Percentiles rank a stretch among this genome's conserved stretches.
Evolutionary conservation across 257 asterid genomes (phyloP).

Genomic region (Ilex aquifolium): DNA sequence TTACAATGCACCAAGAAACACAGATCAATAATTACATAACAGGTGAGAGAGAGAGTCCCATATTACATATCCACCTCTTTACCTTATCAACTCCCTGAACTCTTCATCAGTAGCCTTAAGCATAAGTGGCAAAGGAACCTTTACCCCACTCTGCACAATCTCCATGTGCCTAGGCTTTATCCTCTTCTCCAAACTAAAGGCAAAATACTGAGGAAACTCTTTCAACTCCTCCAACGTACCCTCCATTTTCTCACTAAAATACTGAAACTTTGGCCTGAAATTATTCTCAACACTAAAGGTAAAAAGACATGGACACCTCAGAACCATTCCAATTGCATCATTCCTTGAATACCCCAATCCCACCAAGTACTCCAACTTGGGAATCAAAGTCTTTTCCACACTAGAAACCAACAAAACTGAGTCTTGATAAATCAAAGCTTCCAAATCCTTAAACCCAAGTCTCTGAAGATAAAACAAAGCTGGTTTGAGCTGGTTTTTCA

Average conservation of each 20-base stretch:
- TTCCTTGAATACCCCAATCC: conserved; percentile 48
- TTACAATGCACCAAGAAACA: too few relatives aligned
- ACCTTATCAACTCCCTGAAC: conserved; percentile 43
- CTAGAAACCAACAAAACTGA: conserved; percentile 70
- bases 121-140: conserved; percentile 60
- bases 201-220: conserved; percentile 78
- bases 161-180: conserved; percentile 61
- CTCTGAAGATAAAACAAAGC: conserved; percentile 71
- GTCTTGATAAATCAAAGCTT: conserved; percentile 60
- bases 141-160: conserved; percentile 37
- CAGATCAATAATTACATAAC: too few relatives aligned
- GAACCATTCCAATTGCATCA: conserved; percentile 63
- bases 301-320: conserved; percentile 75
- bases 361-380: conserved; percentile 52
- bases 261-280: conserved; percentile 76
- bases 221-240: conserved; percentile 56
- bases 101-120: conserved; percentile 65
- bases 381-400: conserved; percentile 77
- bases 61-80: conserved; percentile 15
- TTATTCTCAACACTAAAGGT: conserved; percentile 78
- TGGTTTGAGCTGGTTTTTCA: conserved; percentile 65
- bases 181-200: conserved; percentile 83
- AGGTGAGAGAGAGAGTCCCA: too few relatives aligned
- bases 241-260: conserved; percentile 48
- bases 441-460: conserved; percentile 55